These are phyloP conservation scores for Euphrasia arctica DNA, from an alignment of 305 asterid genomes.

Conservation along the genomic window DNA sequence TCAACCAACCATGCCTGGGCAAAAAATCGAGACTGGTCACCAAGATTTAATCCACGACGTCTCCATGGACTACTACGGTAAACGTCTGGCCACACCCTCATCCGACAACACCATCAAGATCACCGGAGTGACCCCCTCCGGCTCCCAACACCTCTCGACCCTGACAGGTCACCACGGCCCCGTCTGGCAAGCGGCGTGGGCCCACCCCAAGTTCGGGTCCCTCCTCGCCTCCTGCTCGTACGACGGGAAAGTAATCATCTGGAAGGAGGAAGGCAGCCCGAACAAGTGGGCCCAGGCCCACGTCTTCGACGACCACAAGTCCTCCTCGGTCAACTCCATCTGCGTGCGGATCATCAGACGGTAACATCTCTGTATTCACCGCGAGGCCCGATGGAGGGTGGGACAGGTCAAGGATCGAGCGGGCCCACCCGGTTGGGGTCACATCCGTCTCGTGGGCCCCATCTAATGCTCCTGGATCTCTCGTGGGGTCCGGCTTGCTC, in stretches of 20 bases:
- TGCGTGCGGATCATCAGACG: constrained; percentile 79
- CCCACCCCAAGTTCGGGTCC: constrained; percentile 78
- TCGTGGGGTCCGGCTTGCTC: constrained; percentile 42
- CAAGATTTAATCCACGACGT: constrained; percentile 68
- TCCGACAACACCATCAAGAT: constrained; percentile 66
- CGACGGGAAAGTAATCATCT: constrained; percentile 54
- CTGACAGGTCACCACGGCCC: constrained; percentile 70
- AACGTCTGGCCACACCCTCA: constrained; percentile 79
- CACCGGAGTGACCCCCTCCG: constrained; percentile 51
- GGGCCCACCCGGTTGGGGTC: constrained; percentile 74
- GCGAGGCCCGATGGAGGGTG: constrained; percentile 61
- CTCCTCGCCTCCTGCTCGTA: constrained; percentile 75
- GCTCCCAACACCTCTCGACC: constrained; percentile 70
- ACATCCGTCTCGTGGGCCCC: constrained; percentile 83
- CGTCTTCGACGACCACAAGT: constrained; percentile 58
- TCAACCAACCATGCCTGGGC: constrained; percentile 58
- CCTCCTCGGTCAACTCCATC: constrained; percentile 65
- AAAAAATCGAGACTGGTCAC: constrained; percentile 73
- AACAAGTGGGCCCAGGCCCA: constrained; percentile 63
- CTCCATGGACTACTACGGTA: constrained; percentile 71
- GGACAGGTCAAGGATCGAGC: constrained; percentile 61
- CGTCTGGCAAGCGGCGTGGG: constrained; percentile 83
- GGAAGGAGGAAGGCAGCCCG: constrained; percentile 59
- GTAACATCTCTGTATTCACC: constrained; percentile 57
- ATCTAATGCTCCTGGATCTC: constrained; percentile 55